A percentile compares a stretch with the other conserved stretches of the same genome.
These are phyloP conservation scores for Arthrinium phaeospermum DNA, from an alignment of 2,329 filamentous ascomycete species.

Conservation along the genomic window DNA sequence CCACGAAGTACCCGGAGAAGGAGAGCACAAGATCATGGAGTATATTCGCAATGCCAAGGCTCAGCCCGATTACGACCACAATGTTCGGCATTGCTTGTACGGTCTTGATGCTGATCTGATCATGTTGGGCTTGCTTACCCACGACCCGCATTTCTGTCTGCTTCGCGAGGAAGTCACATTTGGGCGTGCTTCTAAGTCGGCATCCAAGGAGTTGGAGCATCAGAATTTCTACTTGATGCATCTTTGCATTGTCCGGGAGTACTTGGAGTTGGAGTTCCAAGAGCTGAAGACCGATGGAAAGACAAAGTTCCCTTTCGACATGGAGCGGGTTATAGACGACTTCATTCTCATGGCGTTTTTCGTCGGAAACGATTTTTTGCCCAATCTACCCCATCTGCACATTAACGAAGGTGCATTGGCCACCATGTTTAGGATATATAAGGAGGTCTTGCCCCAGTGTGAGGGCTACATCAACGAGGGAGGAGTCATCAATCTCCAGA, in stretches of 20 bases:
- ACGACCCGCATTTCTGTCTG: slow-evolving; percentile 97
- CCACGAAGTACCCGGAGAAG: slow-evolving; percentile 96
- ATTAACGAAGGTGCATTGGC: slow-evolving; percentile 98
- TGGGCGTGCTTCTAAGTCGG: slow-evolving; percentile 82
- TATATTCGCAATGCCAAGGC: slow-evolving; percentile 98
- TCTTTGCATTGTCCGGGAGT: slow-evolving; percentile 96
- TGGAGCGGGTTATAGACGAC: slow-evolving; percentile 97
- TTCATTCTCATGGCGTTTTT: slow-evolving; percentile 99
- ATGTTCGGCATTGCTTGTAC: slow-evolving; percentile 95
- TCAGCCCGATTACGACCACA: slow-evolving; percentile 89
- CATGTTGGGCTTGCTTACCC: slow-evolving; percentile 95
- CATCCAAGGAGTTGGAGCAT: slow-evolving; percentile 95
- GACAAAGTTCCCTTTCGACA: slow-evolving; percentile 82
- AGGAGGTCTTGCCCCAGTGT: slow-evolving; percentile 82
- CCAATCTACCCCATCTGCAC: slow-evolving; percentile 92
- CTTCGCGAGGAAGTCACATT: slow-evolving; percentile 98
- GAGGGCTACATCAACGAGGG: slow-evolving; percentile 97
- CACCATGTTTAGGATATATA: slow-evolving; percentile 98
- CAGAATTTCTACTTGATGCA: slow-evolving; percentile 99
- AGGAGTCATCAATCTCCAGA: slow-evolving; percentile 86
- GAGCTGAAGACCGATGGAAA: slow-evolving; percentile 78
- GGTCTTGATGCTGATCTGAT: slow-evolving; percentile 97
- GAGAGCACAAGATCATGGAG: slow-evolving; percentile 99
- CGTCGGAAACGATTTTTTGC: slow-evolving; percentile 98
- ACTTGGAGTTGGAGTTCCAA: slow-evolving; percentile 95